Evolutionary conservation across 2,329 filamentous ascomycete genomes (phyloP), one percentile per base, ranked within the genome.

Genomic region (Cladophialophora psammophila): DNA sequence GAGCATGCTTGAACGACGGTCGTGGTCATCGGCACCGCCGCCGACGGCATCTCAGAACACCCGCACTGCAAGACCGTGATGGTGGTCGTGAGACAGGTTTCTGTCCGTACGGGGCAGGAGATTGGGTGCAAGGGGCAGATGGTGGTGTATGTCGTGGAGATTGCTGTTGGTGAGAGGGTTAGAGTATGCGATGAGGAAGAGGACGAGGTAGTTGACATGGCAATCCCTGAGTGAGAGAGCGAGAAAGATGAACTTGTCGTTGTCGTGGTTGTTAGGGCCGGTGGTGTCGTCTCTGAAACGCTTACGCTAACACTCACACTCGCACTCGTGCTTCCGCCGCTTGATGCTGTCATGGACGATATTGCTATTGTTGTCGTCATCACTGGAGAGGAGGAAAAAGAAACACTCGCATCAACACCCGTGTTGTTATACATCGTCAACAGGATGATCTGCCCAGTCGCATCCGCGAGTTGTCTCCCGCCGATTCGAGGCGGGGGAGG

Each of bases 351-450:
- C 10, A 52, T 8, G n/a, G 61, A 40, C 5, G 40, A n/a, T 32
- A 31, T 2, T 5, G 62, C 40, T 5, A 54, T 63, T 18, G 34
- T 20, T 2, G 64, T 35, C n/a, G 59, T 40, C 20, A 48, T 54
- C 20, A 31, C 26, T n/a, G 42, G 8, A 20, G 42, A 45, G n/a
- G n/a, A 3, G 2, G 45, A 26, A 26, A 35, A 20, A 10, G 52
- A 42, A 31, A 12, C 31, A 15, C 66, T 61, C 1, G 10, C 60
- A 15, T 35, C 40, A 18, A 34, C 18, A 6, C 18, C 20, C 12
- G 69, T 72, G 20, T 65, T 71, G 20, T 72, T 72, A 53, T 72
- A 72, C 18, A 70, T 32, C 7, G 68, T 68, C 18, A 70, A 18
- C 36, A 70, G 57, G 13, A 69, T 52, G 34, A 68, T 54, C 31